A percentile compares a stretch with the other conserved stretches of the same genome.
These are phyloP conservation scores for Zasmidium angulare DNA, from an alignment of 2,329 filamentous ascomycete genomes.

Conservation along the genomic window DNA sequence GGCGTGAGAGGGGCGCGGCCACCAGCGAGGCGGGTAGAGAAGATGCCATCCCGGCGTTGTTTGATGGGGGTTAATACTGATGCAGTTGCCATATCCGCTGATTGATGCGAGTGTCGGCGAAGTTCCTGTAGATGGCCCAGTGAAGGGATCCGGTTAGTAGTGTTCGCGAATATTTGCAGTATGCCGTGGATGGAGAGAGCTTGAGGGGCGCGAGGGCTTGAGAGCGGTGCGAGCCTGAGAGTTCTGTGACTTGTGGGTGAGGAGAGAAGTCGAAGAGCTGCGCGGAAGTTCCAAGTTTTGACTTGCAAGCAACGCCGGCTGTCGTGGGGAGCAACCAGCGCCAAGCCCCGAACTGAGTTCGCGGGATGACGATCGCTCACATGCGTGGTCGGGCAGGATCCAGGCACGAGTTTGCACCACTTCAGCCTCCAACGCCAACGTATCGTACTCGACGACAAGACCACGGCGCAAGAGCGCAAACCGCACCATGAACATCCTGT, in stretches of 20 bases:
- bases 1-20: conserved; percentile 93
- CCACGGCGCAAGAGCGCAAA: not conserved
- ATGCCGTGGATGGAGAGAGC: conserved; percentile 30
- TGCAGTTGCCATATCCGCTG: conserved; percentile 66
- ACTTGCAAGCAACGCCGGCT: conserved; percentile 1
- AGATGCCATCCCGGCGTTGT: conserved; percentile 81
- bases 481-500: not conserved
- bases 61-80: conserved; percentile 88
- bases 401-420: not conserved
- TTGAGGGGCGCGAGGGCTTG: conserved; percentile 26
- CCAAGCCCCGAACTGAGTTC: not conserved
- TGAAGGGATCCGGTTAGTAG: conserved; percentile 41
- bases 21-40: conserved; percentile 88
- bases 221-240: conserved; percentile 21
- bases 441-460: not conserved
- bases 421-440: not conserved
- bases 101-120: conserved; percentile 26
- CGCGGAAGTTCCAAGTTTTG: conserved; percentile 8
- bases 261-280: conserved; percentile 16
- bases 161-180: conserved; percentile 39
- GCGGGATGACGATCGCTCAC: not conserved
- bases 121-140: conserved; percentile 36
- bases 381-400: not conserved
- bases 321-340: not conserved
- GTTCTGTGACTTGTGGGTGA: conserved; percentile 28